These are phyloP conservation scores for Salisapilia sapeloensis DNA, from an alignment of 352 stramenopile species.

Conservation along the genomic window DNA sequence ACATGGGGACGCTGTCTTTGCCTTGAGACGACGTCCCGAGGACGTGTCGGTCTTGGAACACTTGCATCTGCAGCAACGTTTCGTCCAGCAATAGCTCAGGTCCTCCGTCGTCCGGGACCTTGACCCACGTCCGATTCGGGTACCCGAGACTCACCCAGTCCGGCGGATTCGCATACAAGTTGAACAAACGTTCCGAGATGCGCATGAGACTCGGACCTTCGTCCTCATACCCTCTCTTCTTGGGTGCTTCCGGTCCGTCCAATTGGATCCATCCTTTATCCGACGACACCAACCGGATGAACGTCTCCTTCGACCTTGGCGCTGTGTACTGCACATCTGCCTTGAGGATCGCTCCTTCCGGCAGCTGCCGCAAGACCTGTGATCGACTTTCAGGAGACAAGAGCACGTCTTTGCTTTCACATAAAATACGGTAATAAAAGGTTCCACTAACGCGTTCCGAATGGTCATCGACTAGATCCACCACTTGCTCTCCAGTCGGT, in stretches of 20 bases:
- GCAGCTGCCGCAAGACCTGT: conserved; percentile 44
- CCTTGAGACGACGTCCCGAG: conserved; percentile 57
- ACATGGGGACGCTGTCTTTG: conserved; percentile 45
- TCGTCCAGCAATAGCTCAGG: conserved; percentile 52
- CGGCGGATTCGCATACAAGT: conserved; percentile 55
- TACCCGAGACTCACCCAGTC: conserved; percentile 66
- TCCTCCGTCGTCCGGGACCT: conserved; percentile 52
- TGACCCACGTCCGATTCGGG: conserved; percentile 70
- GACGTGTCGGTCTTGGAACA: conserved; percentile 54
- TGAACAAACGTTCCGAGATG: conserved; percentile 61
- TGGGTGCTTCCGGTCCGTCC: conserved; percentile 9
- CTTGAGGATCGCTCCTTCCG: conserved; percentile 47
- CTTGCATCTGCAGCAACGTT: conserved; percentile 48
- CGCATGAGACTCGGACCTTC: conserved; percentile 22
- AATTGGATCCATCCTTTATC: conserved; percentile 66
- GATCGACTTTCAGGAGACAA: conserved; percentile 50
- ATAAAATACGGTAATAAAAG: conserved; percentile 65
- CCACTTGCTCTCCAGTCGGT: conserved; percentile 36
- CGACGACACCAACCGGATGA: conserved; percentile 50
- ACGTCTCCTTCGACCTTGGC: conserved; percentile 49
- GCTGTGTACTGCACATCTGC: conserved; percentile 73
- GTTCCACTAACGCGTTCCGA: conserved; percentile 65
- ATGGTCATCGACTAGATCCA: conserved; percentile 54
- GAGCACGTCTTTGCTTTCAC: conserved; percentile 52
- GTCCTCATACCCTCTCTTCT: background rate